phyloP scores from a whole-genome alignment of 78 protist species.

The Dictyostelium discoideum region DNA sequence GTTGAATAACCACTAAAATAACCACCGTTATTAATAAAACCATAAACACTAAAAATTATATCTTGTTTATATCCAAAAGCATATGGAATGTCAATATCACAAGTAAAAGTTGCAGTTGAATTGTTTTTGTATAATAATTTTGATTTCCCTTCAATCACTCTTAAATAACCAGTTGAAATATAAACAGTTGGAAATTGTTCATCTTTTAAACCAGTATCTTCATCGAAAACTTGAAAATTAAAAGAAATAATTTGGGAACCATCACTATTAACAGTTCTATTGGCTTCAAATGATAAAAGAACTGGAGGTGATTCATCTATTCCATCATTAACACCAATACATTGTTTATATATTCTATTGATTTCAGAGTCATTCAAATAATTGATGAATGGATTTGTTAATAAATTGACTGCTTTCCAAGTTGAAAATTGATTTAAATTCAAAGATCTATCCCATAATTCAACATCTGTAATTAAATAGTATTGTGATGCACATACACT shows the following conservation, averaged over 20 bases:
- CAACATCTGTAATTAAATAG: not conserved
- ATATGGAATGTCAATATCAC: not conserved
- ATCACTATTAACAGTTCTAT: not conserved
- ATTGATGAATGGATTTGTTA: not conserved
- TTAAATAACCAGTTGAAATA: not conserved
- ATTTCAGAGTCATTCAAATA: not conserved
- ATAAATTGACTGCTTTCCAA: not conserved
- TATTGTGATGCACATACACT: not conserved
- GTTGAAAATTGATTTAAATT: not conserved
- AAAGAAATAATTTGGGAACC: not conserved
- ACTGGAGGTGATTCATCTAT: not conserved
- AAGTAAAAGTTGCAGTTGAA: not conserved
- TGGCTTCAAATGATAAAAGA: not conserved
- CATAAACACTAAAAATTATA: not conserved
- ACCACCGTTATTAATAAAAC: conserved; percentile 5
- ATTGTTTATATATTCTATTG: not conserved
- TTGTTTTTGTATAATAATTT: not conserved
- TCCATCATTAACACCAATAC: not conserved
- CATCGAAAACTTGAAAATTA: not conserved
- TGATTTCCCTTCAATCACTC: not conserved
- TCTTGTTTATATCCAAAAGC: conserved; percentile 26
- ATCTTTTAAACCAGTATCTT: not conserved
- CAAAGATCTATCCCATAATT: not conserved
- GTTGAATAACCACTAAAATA: conserved; percentile 10
- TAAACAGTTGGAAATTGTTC: not conserved